Conservation (phyloP, 108 stramenopile species). For the Cyclostephanos tholiformis region DNA sequence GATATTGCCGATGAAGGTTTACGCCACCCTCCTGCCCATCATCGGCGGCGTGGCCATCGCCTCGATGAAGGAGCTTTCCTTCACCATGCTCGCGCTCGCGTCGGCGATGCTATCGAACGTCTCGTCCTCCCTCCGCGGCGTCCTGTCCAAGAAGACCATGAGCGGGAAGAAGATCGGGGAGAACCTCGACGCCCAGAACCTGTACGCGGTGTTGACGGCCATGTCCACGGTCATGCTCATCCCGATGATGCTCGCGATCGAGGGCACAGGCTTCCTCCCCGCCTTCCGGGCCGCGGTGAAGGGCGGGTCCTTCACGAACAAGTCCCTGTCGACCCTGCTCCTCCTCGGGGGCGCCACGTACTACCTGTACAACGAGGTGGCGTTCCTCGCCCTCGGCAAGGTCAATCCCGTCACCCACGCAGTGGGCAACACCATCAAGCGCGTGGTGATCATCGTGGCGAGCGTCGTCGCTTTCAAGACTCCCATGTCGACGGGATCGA, state of each 20-base stretch:
- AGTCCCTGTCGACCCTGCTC: slow-evolving; percentile 58
- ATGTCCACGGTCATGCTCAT: slow-evolving; percentile 90
- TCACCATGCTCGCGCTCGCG: slow-evolving; percentile 93
- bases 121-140: slow-evolving; percentile 93
- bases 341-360: slow-evolving; percentile 80
- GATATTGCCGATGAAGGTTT: slow-evolving; percentile 83
- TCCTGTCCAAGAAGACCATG: slow-evolving; percentile 96
- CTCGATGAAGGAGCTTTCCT: slow-evolving; percentile 97
- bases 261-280: slow-evolving; percentile 86
- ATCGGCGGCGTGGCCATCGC: slow-evolving; percentile 97
- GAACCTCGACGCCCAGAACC: slow-evolving; percentile 95
- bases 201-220: slow-evolving; percentile 97
- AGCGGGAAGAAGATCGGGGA: slow-evolving; percentile 93
- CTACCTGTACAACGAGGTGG: slow-evolving; percentile 99
- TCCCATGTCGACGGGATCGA: slow-evolving; percentile 92
- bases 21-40: slow-evolving; percentile 95
- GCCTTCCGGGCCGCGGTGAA: slow-evolving; percentile 82
- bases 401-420: slow-evolving; percentile 97
- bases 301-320: slow-evolving; percentile 76
- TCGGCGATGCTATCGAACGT: slow-evolving; percentile 98
- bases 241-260: slow-evolving; percentile 89
- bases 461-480: slow-evolving; percentile 96
- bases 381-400: slow-evolving; percentile 95
- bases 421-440: slow-evolving; percentile 99
- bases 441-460: slow-evolving; percentile 97